Evolutionary conservation across 2,329 filamentous ascomycete species (phyloP), one percentile per base, ranked within the genome.

Genomic region (Aspergillus felis): DNA sequence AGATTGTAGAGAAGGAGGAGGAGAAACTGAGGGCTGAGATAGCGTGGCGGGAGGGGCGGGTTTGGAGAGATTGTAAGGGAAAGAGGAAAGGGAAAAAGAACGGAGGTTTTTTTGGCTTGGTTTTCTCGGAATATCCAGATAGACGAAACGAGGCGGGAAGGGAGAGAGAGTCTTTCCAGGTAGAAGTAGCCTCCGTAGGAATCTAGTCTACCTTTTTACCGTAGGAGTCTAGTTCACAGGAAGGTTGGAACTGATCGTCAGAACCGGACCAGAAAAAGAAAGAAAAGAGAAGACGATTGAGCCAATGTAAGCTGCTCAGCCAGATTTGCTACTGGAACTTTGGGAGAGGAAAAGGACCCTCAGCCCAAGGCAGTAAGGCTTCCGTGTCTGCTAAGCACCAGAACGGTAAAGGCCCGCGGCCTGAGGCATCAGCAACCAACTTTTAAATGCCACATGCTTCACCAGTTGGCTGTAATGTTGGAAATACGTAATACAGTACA

Each of bases 191-290:
- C 27, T 22, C 10, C 5, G 17, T 38, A 51, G n/a, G 4, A 17
- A 22, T 22, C 29, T 12, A 29, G 28, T 29, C 28, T 29, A 29
- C 28, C 28, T 29, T 29, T 29, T 29, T 12, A 29, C 28, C 28
- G 28, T 29, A 29, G 28, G 9, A 29, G 28, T 29, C 10, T 51
- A 35, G 12, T 17, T 28, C n/a, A 32, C 3, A 50, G 27, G 22
- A 50, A 29, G 9, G 54, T 58, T 61, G 59, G 55, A 61, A 63
- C 55, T 57, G 63, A 64, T 61, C 58, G 54, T 62, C 61, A 63
- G 51, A 54, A 54, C 17, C 46, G 51, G 56, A 58, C 42, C 42
- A 46, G 20, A 24, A 46, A 46, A 46, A 46, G 42, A 12, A 46
- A 46, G 42, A 46, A 46, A 46, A 46, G 22, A 22, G 42, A 24